Base-by-base conservation (phyloP, 257 asterid genomes). In the Fraxinus quadrangulata region DNA sequence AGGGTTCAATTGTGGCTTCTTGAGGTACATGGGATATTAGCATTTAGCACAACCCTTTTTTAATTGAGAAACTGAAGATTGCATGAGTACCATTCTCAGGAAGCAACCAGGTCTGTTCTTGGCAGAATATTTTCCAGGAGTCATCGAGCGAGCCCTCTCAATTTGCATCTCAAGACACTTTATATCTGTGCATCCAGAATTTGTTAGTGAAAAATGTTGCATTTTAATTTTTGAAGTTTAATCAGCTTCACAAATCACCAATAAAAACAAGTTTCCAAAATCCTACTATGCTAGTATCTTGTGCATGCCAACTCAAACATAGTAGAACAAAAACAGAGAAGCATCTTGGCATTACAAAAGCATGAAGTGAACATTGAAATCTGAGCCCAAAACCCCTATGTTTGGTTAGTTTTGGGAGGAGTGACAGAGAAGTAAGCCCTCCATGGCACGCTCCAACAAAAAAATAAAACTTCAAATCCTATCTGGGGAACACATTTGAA, bases 21-120 rank as follows among this genome's bases (percentile, higher is more conserved):
- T 63, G 70, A 51, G 42, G 51, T 61, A 47, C 49, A 59, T 31
- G 61, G 42, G 66, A 59, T 49, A 75, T 73, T 14, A 26, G 39
- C 23, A 40, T 71, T 73, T 14, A 26, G 49, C 23, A 40, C 75
- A 80, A 61, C 70, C 34, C 24, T 47, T 69, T 30, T 49, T 34
- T 10, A 70, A 67, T 23, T 72, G 28, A 70, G 49, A 70, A 8
- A 47, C 47, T 23, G 69, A 49, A 65, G 42, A 68, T 56, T 73
- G 49, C 19, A 75, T 75, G 72, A 42, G 69, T 88, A 95, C 99
- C 99, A 95, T 84, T 83, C 86, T 92, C 71, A 95, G 89, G 86
- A 90, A 90, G 94, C 94, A 93, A 71, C 84, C 97, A 13, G 97
- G 97, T 72, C 81, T 84, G 74, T 72, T 83, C 80, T 86, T 93